Base-by-base conservation (phyloP, 2,329 filamentous ascomycete species). In the Trichoderma arundinaceum region DNA sequence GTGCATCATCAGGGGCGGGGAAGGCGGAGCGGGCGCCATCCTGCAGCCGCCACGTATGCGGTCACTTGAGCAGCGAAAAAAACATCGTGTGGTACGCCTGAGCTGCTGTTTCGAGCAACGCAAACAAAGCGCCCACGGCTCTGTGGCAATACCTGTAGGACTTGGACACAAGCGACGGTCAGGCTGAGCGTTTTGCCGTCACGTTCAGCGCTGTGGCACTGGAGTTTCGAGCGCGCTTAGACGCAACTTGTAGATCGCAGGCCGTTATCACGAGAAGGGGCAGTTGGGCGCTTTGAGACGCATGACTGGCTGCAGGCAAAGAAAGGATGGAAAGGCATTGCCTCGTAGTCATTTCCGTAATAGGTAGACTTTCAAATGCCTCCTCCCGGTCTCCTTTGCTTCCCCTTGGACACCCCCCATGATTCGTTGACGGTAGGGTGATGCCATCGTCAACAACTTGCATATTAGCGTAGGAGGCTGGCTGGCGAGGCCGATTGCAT, bases 21-120 rank as follows among this genome's bases (percentile, higher is more conserved):
- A 62, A 52, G 58, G 32, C 39, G 64, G 64, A 62, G 64, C 64
- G 48, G 64, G 64, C 63, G 51, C 56, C 64, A 66, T 48, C 64
- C 64, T 66, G 64, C 64, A 58, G 56, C 66, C 49, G 68, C 68
- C 68, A 69, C 68, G 68, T 69, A 68, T 51, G 62, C 22, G 66
- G 53, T 69, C 66, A 69, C 68, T 69, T 68, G 68, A 56, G 43
- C 62, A 65, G 56, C 51, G 39, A 53, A 64, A 28, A 28, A 28
- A 54, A 22, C 38, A 63, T 63, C 49, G 60, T 63, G 48, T 51
- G 49, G 60, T 54, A 53, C 28, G 32, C 32, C 44, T 46, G 43
- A 60, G 43, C 35, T 60, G 57, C 57, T 39, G 57, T 49, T 59
- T 53, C 49, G 49, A 63, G 48, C 38, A 63, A 46, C 52, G 53